These are phyloP conservation scores for Penicillium sp. DNA, from an alignment of 2,329 filamentous ascomycete species.

Conservation along the genomic window DNA sequence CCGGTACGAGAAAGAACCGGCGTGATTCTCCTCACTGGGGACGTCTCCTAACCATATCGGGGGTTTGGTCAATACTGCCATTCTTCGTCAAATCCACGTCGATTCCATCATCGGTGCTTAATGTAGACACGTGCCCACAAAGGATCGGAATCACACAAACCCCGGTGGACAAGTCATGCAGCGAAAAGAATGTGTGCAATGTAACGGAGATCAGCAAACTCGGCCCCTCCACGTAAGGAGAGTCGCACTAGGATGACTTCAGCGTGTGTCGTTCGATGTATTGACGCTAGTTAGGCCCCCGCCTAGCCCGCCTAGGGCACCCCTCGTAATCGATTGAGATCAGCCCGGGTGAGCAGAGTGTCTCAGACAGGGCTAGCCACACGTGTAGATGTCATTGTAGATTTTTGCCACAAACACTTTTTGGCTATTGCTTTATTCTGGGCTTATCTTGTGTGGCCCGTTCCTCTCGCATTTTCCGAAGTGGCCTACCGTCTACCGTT, in stretches of 20 bases:
- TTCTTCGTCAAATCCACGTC: background rate
- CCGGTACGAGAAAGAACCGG: background rate
- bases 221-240: constrained; percentile 8
- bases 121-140: background rate
- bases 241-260: constrained; percentile 5
- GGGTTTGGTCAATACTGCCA: background rate
- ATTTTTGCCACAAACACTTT: constrained; percentile 8
- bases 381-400: constrained; percentile 9
- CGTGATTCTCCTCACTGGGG: background rate
- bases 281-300: background rate
- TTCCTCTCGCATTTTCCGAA: constrained; percentile 24
- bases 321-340: background rate
- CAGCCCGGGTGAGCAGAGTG: background rate
- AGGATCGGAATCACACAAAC: background rate
- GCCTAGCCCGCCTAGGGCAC: background rate
- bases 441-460: background rate
- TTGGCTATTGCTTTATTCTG: background rate
- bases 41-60: background rate
- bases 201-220: constrained; percentile 4
- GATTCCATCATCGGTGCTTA: background rate
- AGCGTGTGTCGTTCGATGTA: background rate
- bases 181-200: constrained; percentile 9
- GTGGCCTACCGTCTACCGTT: constrained; percentile 24
- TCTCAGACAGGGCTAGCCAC: constrained; percentile 5
- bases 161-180: constrained; percentile 4